These are phyloP conservation scores for Schizophyllum commune DNA, from an alignment of 1,284 basidiomycete genomes.

Conservation along the genomic window DNA sequence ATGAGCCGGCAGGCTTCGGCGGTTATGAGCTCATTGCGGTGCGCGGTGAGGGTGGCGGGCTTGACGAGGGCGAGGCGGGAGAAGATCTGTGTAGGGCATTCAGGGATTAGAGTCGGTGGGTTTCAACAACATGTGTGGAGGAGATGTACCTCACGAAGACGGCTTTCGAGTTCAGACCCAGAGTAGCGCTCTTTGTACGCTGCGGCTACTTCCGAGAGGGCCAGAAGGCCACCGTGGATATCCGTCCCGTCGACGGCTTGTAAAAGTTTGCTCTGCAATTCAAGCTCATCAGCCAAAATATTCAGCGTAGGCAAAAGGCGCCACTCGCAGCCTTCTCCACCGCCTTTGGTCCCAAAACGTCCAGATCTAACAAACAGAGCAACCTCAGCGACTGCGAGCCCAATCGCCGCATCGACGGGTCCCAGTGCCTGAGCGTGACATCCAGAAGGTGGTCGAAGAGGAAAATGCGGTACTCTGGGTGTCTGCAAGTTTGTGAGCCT, in stretches of 20 bases:
- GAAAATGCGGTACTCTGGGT: constrained; percentile 61
- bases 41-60: constrained; percentile 49
- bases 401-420: constrained; percentile 69
- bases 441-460: constrained; percentile 73
- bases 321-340: constrained; percentile 42
- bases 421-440: constrained; percentile 87
- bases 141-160: constrained; percentile 24
- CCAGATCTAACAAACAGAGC: constrained; percentile 60
- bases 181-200: constrained; percentile 32
- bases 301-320: not conserved
- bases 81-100: constrained; percentile 42
- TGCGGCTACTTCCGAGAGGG: constrained; percentile 63
- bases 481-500: constrained; percentile 29
- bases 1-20: constrained; percentile 72
- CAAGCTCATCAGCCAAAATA: constrained; percentile 2
- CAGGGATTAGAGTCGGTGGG: constrained; percentile 1
- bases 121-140: constrained; percentile 9
- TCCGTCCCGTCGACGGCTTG: constrained; percentile 62
- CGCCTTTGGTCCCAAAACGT: constrained; percentile 41
- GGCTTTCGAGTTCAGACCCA: constrained; percentile 19
- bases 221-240: constrained; percentile 78
- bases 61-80: constrained; percentile 46
- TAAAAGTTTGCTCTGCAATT: constrained; percentile 48
- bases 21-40: constrained; percentile 70
- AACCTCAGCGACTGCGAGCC: constrained; percentile 72